Percentiles rank a stretch among this genome's conserved stretches.
Evolutionary conservation across 2,329 filamentous ascomycete genomes (phyloP).

Genomic region (Helotiales sp.): DNA sequence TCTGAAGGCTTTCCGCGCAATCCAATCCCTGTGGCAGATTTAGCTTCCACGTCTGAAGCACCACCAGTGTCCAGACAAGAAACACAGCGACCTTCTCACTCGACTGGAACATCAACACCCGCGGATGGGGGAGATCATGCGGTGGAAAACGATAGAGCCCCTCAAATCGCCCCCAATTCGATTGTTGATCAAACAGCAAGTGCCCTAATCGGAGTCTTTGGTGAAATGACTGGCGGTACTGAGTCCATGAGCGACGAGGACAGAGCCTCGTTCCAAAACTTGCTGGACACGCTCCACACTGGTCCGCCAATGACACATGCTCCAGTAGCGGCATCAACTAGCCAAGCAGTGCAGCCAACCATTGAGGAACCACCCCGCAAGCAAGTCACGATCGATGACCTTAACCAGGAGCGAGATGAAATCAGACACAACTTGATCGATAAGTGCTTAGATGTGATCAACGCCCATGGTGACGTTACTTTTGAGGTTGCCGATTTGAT

Average conservation of each 20-base stretch:
- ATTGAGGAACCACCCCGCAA: conserved; percentile 10
- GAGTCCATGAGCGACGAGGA: background rate
- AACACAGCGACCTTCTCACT: conserved; percentile 18
- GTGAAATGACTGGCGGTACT: background rate
- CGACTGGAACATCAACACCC: conserved; percentile 30
- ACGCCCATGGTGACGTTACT: conserved; percentile 82
- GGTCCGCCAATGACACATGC: background rate
- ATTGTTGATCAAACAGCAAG: background rate
- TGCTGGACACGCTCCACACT: background rate
- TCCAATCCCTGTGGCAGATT: conserved; percentile 65
- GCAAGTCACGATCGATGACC: conserved; percentile 68
- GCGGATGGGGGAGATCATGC: conserved; percentile 24
- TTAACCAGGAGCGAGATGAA: conserved; percentile 73
- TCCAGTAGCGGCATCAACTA: conserved; percentile 2
- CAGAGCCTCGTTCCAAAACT: background rate
- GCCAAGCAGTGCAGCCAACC: conserved; percentile 6
- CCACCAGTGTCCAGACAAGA: conserved; percentile 30
- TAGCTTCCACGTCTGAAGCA: conserved; percentile 36
- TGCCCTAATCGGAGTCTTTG: background rate
- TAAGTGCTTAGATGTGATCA: conserved; percentile 84
- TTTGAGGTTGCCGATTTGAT: conserved; percentile 92
- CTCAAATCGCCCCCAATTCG: background rate
- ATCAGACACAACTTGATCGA: conserved; percentile 81
- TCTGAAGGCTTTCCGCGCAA: conserved; percentile 59
- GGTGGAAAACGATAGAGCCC: conserved; percentile 18